A percentile compares a stretch with the other conserved stretches of the same genome.
phyloP scores from a whole-genome alignment of 208 protist species.

The Leishmania tropica region DNA sequence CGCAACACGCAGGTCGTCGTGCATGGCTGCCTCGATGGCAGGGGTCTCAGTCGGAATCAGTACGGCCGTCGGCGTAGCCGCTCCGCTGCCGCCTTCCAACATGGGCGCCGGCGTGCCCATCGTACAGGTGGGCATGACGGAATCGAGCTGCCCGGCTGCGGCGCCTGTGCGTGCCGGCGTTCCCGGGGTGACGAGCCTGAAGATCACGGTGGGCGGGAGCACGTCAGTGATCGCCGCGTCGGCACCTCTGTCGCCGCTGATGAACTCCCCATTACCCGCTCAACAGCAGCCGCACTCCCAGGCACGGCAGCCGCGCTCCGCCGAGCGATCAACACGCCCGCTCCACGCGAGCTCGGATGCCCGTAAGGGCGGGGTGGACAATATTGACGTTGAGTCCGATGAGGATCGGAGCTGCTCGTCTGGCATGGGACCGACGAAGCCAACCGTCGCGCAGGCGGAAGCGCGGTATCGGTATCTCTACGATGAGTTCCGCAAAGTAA shows the following conservation, averaged over 20 bases:
- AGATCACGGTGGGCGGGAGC: constrained; percentile 13
- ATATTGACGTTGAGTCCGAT: neutral
- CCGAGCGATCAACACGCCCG: neutral
- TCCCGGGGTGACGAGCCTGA: constrained; percentile 3
- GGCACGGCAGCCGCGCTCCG: neutral
- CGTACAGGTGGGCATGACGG: neutral
- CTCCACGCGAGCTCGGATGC: neutral
- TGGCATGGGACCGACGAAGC: constrained; percentile 4
- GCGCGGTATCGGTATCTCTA: constrained; percentile 45
- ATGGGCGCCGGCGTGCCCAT: neutral
- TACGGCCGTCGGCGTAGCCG: neutral
- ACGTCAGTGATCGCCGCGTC: neutral
- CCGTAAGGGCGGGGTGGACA: neutral
- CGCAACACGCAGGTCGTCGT: neutral
- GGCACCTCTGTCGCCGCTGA: constrained; percentile 12
- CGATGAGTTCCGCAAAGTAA: constrained; percentile 42
- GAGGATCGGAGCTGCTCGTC: neutral
- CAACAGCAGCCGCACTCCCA: neutral
- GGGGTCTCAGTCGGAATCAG: neutral
- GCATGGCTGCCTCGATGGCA: neutral
- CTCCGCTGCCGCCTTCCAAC: neutral
- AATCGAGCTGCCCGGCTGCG: neutral
- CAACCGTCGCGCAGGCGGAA: constrained; percentile 31
- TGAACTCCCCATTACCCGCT: constrained; percentile 6
- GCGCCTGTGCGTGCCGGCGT: neutral